Conservation (phyloP, 495 filamentous ascomycete species). For the Trichoderma gamsii region DNA sequence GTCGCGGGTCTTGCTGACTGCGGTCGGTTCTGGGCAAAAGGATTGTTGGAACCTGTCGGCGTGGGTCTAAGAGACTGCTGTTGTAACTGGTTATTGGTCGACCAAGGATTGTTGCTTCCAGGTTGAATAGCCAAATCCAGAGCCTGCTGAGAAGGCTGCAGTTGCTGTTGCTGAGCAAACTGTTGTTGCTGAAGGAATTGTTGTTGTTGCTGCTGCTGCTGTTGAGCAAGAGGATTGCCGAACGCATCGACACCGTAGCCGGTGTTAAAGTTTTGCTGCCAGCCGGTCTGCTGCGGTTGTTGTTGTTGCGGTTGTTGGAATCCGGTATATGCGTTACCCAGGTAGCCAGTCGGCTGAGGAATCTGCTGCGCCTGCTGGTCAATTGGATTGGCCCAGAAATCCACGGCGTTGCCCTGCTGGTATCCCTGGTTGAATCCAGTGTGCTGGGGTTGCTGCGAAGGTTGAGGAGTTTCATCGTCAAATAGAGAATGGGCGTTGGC, state of each 20-base stretch:
- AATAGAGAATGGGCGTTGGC: slow-evolving; percentile 82
- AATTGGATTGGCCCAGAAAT: slow-evolving; percentile 94
- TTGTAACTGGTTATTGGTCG: slow-evolving; percentile 37
- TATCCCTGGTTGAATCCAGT: slow-evolving; percentile 94
- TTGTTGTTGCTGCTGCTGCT: slow-evolving; percentile 37
- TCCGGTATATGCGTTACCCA: slow-evolving; percentile 73
- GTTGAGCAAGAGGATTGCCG: slow-evolving; percentile 64
- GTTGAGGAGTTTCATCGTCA: slow-evolving; percentile 66
- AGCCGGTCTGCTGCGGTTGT: slow-evolving; percentile 59
- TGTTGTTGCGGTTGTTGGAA: slow-evolving; percentile 56
- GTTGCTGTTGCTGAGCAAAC: slow-evolving; percentile 34
- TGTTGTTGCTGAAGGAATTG: slow-evolving; percentile 46
- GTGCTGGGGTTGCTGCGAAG: slow-evolving; percentile 61
- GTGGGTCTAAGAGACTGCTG: slow-evolving; percentile 52
- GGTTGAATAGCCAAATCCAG: slow-evolving; percentile 58
- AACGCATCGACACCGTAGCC: slow-evolving; percentile 42
- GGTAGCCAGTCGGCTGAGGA: slow-evolving; percentile 73
- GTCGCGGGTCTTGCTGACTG: slow-evolving; percentile 49
- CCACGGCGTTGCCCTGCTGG: slow-evolving; percentile 89
- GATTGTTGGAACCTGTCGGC: slow-evolving; percentile 92
- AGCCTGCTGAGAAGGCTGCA: slow-evolving; percentile 32
- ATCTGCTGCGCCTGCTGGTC: slow-evolving; percentile 58
- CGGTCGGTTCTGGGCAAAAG: slow-evolving; percentile 63
- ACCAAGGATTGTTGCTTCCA: slow-evolving; percentile 85
- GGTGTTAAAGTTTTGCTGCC: slow-evolving; percentile 50